Conservation (phyloP, 345 rosid genomes). For the Lagerstroemia speciosa region DNA sequence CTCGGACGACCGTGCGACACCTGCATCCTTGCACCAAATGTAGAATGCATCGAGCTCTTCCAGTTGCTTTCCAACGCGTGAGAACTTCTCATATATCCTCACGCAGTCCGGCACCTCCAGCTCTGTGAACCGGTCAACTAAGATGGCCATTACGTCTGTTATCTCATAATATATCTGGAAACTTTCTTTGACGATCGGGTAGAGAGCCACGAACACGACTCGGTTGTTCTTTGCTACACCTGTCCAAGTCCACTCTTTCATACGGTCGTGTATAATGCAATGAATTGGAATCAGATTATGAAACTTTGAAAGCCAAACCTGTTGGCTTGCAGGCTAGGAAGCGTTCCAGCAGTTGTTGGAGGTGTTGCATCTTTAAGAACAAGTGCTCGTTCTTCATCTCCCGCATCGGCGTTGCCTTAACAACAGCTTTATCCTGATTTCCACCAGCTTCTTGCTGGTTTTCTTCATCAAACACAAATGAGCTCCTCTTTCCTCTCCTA, state of each 20-base stretch:
- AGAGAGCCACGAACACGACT: slow-evolving; percentile 63
- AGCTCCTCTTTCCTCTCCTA: slow-evolving; percentile 44
- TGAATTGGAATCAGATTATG: background rate
- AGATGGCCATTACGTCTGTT: slow-evolving; percentile 43
- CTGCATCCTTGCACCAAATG: slow-evolving; percentile 57
- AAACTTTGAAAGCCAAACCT: slow-evolving; percentile 28
- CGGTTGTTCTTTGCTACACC: slow-evolving; percentile 62
- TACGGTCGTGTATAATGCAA: background rate
- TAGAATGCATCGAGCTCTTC: slow-evolving; percentile 65
- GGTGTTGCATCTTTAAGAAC: slow-evolving; percentile 51
- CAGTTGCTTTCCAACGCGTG: slow-evolving; percentile 49
- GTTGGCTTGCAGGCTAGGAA: slow-evolving; percentile 83
- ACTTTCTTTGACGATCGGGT: slow-evolving; percentile 69
- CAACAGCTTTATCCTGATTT: slow-evolving; percentile 10
- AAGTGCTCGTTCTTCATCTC: slow-evolving; percentile 56
- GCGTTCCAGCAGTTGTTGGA: slow-evolving; percentile 76
- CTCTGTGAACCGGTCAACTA: slow-evolving; percentile 73
- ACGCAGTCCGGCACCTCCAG: slow-evolving; percentile 51
- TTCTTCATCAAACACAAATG: slow-evolving; percentile 36
- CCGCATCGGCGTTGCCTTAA: slow-evolving; percentile 35
- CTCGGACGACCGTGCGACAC: slow-evolving; percentile 62
- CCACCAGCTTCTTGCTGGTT: slow-evolving; percentile 18
- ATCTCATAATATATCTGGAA: slow-evolving; percentile 61
- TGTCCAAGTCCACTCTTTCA: slow-evolving; percentile 11
- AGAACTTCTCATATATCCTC: slow-evolving; percentile 59